These are phyloP conservation scores for Beverwykella pulmonaria DNA, from an alignment of 495 filamentous ascomycete genomes.

Conservation along the genomic window DNA sequence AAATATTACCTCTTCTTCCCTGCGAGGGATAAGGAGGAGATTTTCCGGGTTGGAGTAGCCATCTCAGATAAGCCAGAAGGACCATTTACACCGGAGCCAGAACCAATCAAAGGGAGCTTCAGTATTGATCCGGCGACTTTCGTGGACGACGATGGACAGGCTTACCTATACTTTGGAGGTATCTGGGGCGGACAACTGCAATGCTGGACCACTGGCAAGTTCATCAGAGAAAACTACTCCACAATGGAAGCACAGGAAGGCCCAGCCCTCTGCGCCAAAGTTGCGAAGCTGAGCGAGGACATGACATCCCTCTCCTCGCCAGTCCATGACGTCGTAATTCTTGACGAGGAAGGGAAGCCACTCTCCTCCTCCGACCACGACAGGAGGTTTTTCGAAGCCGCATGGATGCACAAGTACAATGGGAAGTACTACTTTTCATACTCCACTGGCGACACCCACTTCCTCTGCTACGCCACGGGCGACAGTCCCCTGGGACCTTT, in stretches of 20 bases:
- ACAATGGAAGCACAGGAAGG: constrained; percentile 59
- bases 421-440: constrained; percentile 74
- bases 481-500: constrained; percentile 67
- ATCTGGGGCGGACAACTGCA: constrained; percentile 75
- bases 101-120: constrained; percentile 61
- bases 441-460: constrained; percentile 75
- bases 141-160: constrained; percentile 62
- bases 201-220: constrained; percentile 55
- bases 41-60: constrained; percentile 70
- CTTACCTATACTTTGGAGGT: constrained; percentile 67
- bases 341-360: constrained; percentile 61
- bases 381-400: constrained; percentile 75
- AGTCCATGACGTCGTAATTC: constrained; percentile 58
- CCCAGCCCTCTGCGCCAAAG: constrained; percentile 59
- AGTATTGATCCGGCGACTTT: constrained; percentile 67
- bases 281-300: constrained; percentile 62
- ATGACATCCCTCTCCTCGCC: constrained; percentile 61
- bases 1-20: constrained; percentile 70
- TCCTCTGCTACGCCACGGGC: constrained; percentile 65
- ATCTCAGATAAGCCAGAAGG: constrained; percentile 57
- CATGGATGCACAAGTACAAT: constrained; percentile 70
- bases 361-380: constrained; percentile 68
- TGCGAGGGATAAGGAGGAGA: constrained; percentile 58
- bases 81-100: constrained; percentile 60
- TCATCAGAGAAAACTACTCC: constrained; percentile 51